Percentiles rank a stretch among this genome's conserved stretches.
Evolutionary conservation across 257 asterid genomes (phyloP).

Genomic region (Gynochthodes officinalis): DNA sequence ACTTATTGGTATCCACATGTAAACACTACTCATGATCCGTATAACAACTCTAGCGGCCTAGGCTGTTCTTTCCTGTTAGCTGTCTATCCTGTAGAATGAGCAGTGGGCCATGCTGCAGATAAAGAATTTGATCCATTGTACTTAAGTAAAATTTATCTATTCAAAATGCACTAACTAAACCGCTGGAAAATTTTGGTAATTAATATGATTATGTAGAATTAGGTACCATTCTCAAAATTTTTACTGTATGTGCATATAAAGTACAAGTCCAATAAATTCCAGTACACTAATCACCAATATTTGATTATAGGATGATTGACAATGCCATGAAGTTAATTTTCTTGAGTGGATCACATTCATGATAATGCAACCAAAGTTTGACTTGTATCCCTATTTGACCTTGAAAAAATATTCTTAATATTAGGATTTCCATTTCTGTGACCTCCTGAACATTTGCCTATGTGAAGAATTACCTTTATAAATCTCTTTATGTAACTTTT

Average conservation of each 20-base stretch:
- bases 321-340: not conserved
- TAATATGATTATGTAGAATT: not conserved
- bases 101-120: not conserved
- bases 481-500: not conserved
- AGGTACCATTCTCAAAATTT: not conserved
- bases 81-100: not conserved
- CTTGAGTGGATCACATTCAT: not conserved
- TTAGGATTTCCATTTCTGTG: not conserved
- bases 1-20: not conserved
- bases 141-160: not conserved
- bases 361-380: not conserved
- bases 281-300: not conserved
- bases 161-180: not conserved
- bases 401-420: not conserved
- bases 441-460: not conserved
- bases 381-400: not conserved
- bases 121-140: not conserved
- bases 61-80: not conserved
- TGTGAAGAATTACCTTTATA: not conserved
- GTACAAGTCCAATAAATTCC: not conserved
- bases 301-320: not conserved
- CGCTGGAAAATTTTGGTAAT: not conserved
- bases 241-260: not conserved
- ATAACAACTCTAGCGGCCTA: not conserved
- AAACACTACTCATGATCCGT: not conserved